Evolutionary conservation across 2,329 filamentous ascomycete genomes (phyloP).

Genomic region (Dactylellina sp.): DNA sequence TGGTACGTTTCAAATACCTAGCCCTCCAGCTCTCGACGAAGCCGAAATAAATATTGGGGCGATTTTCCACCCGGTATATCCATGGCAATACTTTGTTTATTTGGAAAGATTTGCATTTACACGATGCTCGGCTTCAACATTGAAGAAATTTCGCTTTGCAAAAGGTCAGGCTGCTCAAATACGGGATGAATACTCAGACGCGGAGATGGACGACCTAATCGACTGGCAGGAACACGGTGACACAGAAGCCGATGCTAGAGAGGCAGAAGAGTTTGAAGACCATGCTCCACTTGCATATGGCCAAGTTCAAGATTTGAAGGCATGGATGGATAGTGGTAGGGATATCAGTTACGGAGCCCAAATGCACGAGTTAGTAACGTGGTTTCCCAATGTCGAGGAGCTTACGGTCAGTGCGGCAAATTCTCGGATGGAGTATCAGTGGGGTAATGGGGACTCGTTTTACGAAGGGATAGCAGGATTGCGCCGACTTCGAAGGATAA

Average conservation of each 20-base stretch:
- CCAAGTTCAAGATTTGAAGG: not conserved
- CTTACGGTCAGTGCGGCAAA: not conserved
- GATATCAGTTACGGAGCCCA: not conserved
- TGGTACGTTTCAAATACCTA: not conserved
- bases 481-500: not conserved
- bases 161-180: not conserved
- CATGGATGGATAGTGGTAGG: not conserved
- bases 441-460: not conserved
- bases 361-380: not conserved
- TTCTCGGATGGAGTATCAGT: not conserved
- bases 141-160: not conserved
- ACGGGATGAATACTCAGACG: not conserved
- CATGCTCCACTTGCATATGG: not conserved
- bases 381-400: not conserved
- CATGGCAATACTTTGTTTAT: not conserved
- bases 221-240: not conserved
- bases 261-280: not conserved
- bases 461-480: not conserved
- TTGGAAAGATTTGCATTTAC: not conserved
- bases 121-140: not conserved
- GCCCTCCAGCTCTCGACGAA: not conserved
- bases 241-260: not conserved
- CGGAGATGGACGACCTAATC: not conserved
- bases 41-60: not conserved
- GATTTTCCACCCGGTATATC: not conserved